phyloP scores from a whole-genome alignment of 2,329 filamentous ascomycete genomes.

The Metarhizium guizhouense region DNA sequence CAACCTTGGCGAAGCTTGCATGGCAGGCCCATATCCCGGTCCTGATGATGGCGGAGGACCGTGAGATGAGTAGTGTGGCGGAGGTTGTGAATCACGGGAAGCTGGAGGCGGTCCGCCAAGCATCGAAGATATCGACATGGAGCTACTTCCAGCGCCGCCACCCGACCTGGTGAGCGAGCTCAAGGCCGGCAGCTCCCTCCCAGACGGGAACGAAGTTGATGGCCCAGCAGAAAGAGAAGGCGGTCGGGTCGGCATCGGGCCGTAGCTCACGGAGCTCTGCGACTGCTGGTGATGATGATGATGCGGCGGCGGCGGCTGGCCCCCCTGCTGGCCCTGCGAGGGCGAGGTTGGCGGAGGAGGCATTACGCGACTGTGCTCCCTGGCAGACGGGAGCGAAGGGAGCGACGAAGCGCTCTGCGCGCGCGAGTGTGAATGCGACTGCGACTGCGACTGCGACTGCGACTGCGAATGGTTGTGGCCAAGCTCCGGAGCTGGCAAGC shows the following conservation, averaged over 20 bases:
- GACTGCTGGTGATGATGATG: constrained; percentile 19
- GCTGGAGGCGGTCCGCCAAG: constrained; percentile 40
- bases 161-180: constrained; percentile 38
- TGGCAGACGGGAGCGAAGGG: constrained; percentile 30
- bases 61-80: constrained; percentile 34
- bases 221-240: constrained; percentile 34
- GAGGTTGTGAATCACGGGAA: constrained; percentile 32
- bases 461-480: constrained; percentile 11
- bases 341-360: constrained; percentile 36
- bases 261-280: constrained; percentile 29
- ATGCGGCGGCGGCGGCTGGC: constrained; percentile 16
- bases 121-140: constrained; percentile 56
- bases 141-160: constrained; percentile 35
- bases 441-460: neutral
- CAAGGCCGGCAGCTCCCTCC: constrained; percentile 45
- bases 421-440: constrained; percentile 21
- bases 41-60: constrained; percentile 30
- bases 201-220: constrained; percentile 34
- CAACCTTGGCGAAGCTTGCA: constrained; percentile 49
- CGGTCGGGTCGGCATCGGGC: constrained; percentile 36
- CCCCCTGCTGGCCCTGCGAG: constrained; percentile 16
- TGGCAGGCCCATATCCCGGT: constrained; percentile 35
- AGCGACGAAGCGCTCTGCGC: constrained; percentile 37
- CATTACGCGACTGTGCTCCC: constrained; percentile 32
- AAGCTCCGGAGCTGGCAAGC: constrained; percentile 20